Evolutionary conservation across 257 asterid species (phyloP).

Genomic region (Ophiorrhiza pumila): DNA sequence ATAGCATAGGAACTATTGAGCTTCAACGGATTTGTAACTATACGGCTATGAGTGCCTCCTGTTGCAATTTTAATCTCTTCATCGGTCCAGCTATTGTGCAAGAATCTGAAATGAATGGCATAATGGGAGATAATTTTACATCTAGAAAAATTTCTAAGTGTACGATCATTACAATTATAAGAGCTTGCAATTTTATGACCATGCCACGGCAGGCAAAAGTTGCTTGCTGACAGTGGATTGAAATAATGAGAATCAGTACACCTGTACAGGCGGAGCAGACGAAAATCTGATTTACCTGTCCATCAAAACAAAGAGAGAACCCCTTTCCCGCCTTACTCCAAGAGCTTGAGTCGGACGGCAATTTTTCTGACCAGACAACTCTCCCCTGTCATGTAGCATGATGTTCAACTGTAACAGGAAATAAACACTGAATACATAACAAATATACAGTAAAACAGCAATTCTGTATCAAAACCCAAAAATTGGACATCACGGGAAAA

Average conservation of each 20-base stretch:
- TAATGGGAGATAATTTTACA: background rate
- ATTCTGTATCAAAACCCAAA: slow-evolving; percentile 1
- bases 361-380: slow-evolving; percentile 40
- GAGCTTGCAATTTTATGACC: background rate
- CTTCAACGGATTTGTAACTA: slow-evolving; percentile 30
- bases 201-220: background rate
- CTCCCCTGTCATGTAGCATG: slow-evolving; percentile 36
- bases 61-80: slow-evolving; percentile 37
- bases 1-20: slow-evolving; percentile 37
- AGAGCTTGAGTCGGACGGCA: slow-evolving; percentile 32
- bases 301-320: slow-evolving; percentile 32
- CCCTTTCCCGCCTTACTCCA: slow-evolving; percentile 33
- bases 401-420: slow-evolving; percentile 30
- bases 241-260: background rate
- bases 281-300: slow-evolving; percentile 26
- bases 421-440: background rate
- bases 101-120: slow-evolving; percentile 29
- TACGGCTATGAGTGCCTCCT: slow-evolving; percentile 21
- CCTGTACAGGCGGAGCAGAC: background rate
- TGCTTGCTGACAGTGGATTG: background rate
- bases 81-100: slow-evolving; percentile 31
- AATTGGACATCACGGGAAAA: background rate
- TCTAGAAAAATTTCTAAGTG: background rate
- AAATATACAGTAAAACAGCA: background rate
- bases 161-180: background rate